phyloP scores from a whole-genome alignment of 1,284 basidiomycete genomes.

The Macrocystidia cucumis region DNA sequence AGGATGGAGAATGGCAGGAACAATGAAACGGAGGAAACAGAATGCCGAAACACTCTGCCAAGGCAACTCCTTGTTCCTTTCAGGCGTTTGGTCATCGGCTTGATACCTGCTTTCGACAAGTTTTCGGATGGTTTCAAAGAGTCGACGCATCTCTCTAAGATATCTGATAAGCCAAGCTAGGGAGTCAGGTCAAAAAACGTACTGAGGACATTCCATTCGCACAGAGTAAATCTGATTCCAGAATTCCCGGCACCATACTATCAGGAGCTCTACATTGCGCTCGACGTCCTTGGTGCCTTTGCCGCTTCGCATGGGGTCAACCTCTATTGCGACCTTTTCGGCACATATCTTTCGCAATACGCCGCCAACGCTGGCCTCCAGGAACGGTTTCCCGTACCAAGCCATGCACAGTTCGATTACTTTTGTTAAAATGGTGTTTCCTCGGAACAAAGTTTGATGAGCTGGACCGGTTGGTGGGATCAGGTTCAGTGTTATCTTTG shows the following conservation, averaged over 20 bases:
- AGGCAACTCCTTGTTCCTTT: conserved; percentile 48
- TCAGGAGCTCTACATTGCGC: conserved; percentile 61
- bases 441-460: conserved; percentile 67
- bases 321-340: conserved; percentile 71
- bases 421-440: conserved; percentile 77
- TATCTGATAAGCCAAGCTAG: background rate
- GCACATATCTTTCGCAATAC: conserved; percentile 59
- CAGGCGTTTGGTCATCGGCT: conserved; percentile 25
- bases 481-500: background rate
- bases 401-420: conserved; percentile 73
- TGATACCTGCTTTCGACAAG: conserved; percentile 62
- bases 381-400: conserved; percentile 66
- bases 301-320: conserved; percentile 60
- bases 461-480: conserved; percentile 26
- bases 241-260: conserved; percentile 69
- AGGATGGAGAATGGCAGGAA: conserved; percentile 73
- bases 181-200: conserved; percentile 20
- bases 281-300: conserved; percentile 55
- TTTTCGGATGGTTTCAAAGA: conserved; percentile 67
- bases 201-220: conserved; percentile 69
- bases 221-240: conserved; percentile 75
- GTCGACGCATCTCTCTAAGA: conserved; percentile 66
- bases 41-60: conserved; percentile 83
- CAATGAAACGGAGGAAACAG: conserved; percentile 78
- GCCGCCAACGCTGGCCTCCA: conserved; percentile 69